A percentile compares a stretch with the other conserved stretches of the same genome.
phyloP scores from a whole-genome alignment of 306 rosid species.

The Fragaria nilgerrensis region DNA sequence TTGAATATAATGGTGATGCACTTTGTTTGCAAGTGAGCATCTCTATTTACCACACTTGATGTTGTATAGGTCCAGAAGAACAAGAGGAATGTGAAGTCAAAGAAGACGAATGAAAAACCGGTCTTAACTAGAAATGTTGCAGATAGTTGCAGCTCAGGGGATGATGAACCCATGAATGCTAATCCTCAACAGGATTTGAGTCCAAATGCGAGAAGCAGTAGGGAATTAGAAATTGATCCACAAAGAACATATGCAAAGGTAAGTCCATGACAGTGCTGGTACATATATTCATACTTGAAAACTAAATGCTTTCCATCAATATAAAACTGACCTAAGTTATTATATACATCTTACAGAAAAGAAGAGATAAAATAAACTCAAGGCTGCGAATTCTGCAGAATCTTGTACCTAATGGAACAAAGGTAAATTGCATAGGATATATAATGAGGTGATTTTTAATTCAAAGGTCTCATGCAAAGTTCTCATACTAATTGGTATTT shows the following conservation, averaged over 20 bases:
- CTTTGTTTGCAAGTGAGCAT: background rate
- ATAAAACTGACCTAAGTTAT: background rate
- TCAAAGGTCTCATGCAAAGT: conserved; percentile 8
- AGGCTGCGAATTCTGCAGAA: conserved; percentile 68
- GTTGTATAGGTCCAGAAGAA: conserved; percentile 36
- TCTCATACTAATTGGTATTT: background rate
- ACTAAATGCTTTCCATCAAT: background rate
- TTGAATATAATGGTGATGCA: background rate
- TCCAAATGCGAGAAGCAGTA: conserved; percentile 41
- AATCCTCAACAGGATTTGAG: conserved; percentile 42
- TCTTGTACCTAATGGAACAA: conserved; percentile 91
- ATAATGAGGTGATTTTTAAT: background rate
- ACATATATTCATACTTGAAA: background rate
- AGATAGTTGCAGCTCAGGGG: conserved; percentile 55
- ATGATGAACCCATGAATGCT: conserved; percentile 48
- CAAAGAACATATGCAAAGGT: conserved; percentile 88
- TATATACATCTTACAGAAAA: conserved; percentile 48
- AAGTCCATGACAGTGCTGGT: conserved; percentile 12
- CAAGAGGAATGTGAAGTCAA: conserved; percentile 46
- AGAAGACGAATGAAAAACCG: conserved; percentile 40
- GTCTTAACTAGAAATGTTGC: conserved; percentile 36
- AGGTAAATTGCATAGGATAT: conserved; percentile 38
- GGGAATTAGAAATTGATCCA: conserved; percentile 71
- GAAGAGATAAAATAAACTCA: conserved; percentile 89
- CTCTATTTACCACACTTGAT: background rate